Evolutionary conservation across 148 eudicot genomes (phyloP).

Genomic region (Rhododendron kiyosumense): DNA sequence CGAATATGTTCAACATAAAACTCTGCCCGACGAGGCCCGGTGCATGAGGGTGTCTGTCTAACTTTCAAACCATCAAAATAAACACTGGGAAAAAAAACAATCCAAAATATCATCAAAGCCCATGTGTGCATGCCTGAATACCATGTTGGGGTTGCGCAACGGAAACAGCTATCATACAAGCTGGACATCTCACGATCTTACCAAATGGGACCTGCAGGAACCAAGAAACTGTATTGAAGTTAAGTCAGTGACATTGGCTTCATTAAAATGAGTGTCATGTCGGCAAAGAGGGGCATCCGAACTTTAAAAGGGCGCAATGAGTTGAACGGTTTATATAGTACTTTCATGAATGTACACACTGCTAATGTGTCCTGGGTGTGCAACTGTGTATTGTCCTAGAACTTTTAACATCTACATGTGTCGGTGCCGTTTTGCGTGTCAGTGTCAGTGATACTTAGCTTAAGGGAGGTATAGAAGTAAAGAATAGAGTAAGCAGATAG

Average conservation of each 20-base stretch:
- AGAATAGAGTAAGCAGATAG: neutral
- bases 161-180: slow-evolving; percentile 73
- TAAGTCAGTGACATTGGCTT: neutral
- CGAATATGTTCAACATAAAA: neutral
- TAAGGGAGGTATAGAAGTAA: neutral
- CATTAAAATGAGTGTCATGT: neutral
- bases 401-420: neutral
- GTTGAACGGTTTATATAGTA: neutral
- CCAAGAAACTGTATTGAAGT: slow-evolving; percentile 4
- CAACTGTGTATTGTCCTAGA: neutral
- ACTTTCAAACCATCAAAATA: neutral
- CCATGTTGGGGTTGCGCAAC: slow-evolving; percentile 99
- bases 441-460: neutral
- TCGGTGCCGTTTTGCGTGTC: neutral
- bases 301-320: neutral
- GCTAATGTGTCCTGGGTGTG: neutral
- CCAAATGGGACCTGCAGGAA: slow-evolving; percentile 87
- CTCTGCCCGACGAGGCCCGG: neutral
- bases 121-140: slow-evolving; percentile 72
- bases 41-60: neutral
- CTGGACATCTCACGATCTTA: slow-evolving; percentile 80
- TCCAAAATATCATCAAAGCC: neutral
- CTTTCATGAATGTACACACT: neutral
- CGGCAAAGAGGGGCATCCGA: neutral
- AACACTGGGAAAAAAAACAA: neutral